Base-by-base conservation (phyloP, 306 rosid species). In the Corylus avellana region DNA sequence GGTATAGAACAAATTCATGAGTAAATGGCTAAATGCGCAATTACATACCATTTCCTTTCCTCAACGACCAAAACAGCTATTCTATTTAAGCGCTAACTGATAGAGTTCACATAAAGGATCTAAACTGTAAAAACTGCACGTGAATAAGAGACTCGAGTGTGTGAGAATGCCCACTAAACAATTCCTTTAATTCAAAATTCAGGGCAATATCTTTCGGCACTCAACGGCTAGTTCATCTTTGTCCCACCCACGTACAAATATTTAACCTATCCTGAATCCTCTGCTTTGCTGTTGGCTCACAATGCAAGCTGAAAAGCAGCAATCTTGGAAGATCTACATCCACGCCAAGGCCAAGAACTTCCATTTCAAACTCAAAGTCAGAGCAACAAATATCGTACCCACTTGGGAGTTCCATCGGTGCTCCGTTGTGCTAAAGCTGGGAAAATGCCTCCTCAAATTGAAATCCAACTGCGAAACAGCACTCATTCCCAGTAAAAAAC, bases 321-420 rank as follows among this genome's bases (percentile, higher is more conserved):
- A 83, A 55, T 72, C 84, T 76, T 90, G 88, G 90, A 79, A 67
- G 74, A 70, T 93, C 87, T 54, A 63, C 2, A 47, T 90, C 29
- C 79, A 84, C 3, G 85, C 96, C 42, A 89, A 81, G 84, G 78
- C 87, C 85, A 84, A 75, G 17, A 49, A 53, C 80, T 89, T 91
- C 73, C 72, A 77, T 14, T 80, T 93, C 85, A 82, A 84, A 78
- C 37, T 89, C 58, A 75, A 44, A 11, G 82, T 89, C 58, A 75
- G 35, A 11, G 84, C 89, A 4, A 46, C 83, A 4, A 85, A 50
- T 18, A 42, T 48, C 50, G 5, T 5, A 7, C 86, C 88, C 68
- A 83, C 82, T 16, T 74, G 79, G 78, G 84, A 82, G 12, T 22
- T 86, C 78, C 84, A 58, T 58, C 82, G 86, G 57, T 22, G 87